Evolutionary conservation across 1,139 yeast genomes (phyloP), one percentile per base, ranked within the genome.

Genomic region (Saccharomyces pastorianus): DNA sequence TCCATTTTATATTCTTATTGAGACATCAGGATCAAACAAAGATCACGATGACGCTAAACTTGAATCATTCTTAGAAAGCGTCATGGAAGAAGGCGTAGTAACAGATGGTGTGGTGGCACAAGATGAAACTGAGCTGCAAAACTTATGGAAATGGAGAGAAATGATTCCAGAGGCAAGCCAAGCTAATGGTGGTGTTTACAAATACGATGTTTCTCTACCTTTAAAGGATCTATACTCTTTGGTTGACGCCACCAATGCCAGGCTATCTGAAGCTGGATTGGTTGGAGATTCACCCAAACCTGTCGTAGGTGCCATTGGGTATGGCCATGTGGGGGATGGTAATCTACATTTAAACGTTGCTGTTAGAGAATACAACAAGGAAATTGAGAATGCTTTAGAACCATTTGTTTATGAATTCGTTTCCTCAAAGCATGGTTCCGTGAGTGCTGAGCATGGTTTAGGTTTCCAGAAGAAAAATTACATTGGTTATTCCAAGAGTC

Each of bases 261-360:
- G 80, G 62, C 76, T 91, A 58, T 69, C 60, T 3, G 80, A 75
- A 27, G 79, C 80, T 27, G 84, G 81, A 1, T 73, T 91, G 50
- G 75, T 85, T 26, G 89, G 86, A 55, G 93, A 85, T 57, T 77
- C 73, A 2, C 53, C 56, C 26, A 63, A 59, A 47, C 96, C 96
- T 4, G 96, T 87, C 4, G 83, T 88, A 50, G 85, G 83, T 57
- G 95, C 95, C 4, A 82, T 90, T 59, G 98, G 98, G 1, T 91
- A 90, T 65, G 98, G 98, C 27, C 98, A 91, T 66, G 79, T 91
- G 66, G 98, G 98, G 55, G 98, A 91, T 68, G 97, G 98, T 52
- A 91, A 91, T 72, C 77, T 91, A 64, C 98, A 91, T 69, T 80
- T 91, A 67, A 91, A 91, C 68, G 95, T 91, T 51, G 84, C 93